phyloP scores from a whole-genome alignment of 805 yeast genomes.

The Cyberlindnera mississippiensis region DNA sequence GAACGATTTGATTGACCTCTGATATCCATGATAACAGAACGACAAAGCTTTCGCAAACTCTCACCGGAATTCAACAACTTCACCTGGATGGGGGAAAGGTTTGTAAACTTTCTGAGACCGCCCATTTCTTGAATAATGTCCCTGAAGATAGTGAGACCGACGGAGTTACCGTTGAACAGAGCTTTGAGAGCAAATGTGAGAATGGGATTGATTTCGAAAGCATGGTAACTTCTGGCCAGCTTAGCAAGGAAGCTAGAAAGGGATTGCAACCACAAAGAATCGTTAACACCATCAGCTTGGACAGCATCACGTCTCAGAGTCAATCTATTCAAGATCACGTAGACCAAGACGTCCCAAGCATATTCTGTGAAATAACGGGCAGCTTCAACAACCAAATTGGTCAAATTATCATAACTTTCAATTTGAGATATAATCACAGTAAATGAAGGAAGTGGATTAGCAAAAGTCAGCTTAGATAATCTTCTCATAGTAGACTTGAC shows the following conservation, averaged over 20 bases:
- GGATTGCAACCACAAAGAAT: slow-evolving; percentile 82
- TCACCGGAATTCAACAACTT: slow-evolving; percentile 61
- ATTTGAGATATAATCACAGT: slow-evolving; percentile 70
- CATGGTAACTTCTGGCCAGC: slow-evolving; percentile 49
- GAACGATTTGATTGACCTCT: slow-evolving; percentile 46
- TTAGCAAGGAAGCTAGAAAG: slow-evolving; percentile 76
- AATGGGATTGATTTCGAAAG: slow-evolving; percentile 60
- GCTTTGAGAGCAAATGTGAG: slow-evolving; percentile 57
- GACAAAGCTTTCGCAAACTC: slow-evolving; percentile 51
- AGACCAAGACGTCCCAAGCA: slow-evolving; percentile 83
- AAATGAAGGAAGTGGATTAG: slow-evolving; percentile 78
- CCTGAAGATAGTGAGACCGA: slow-evolving; percentile 59
- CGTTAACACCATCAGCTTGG: slow-evolving; percentile 77
- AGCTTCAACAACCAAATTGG: slow-evolving; percentile 70
- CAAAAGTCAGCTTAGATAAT: slow-evolving; percentile 64
- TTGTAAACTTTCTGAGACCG: slow-evolving; percentile 68
- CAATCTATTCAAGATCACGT: slow-evolving; percentile 65
- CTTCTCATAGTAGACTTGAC: slow-evolving; percentile 67
- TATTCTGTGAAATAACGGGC: slow-evolving; percentile 70
- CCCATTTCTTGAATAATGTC: slow-evolving; percentile 71
- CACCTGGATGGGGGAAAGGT: slow-evolving; percentile 63
- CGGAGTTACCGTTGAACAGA: slow-evolving; percentile 53
- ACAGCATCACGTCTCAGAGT: slow-evolving; percentile 62
- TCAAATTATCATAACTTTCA: slow-evolving; percentile 88
- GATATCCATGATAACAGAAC: slow-evolving; percentile 47